phyloP scores from a whole-genome alignment of 2,329 filamentous ascomycete species.

The Colletotrichum sp. region DNA sequence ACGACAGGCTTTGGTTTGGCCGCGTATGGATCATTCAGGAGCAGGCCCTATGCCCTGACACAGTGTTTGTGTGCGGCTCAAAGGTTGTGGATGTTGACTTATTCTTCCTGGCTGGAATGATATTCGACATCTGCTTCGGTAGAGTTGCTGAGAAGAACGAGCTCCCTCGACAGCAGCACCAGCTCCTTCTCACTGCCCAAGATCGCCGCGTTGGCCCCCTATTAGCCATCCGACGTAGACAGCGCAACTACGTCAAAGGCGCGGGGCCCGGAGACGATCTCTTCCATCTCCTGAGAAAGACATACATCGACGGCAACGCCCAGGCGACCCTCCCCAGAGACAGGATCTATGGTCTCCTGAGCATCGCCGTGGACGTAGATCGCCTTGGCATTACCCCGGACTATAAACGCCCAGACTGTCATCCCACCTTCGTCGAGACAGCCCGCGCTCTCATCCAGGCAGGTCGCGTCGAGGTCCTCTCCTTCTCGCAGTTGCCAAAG shows the following conservation, averaged over 20 bases:
- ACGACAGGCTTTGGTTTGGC: slow-evolving; percentile 27
- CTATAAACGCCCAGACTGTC: background rate
- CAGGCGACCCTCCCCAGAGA: slow-evolving; percentile 24
- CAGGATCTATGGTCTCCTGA: slow-evolving; percentile 28
- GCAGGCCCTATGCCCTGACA: slow-evolving; percentile 27
- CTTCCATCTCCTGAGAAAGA: slow-evolving; percentile 22
- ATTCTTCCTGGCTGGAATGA: slow-evolving; percentile 23
- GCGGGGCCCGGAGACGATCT: slow-evolving; percentile 22
- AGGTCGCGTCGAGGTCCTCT: slow-evolving; percentile 5
- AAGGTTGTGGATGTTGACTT: slow-evolving; percentile 29
- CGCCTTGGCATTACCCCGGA: slow-evolving; percentile 1
- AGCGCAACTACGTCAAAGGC: slow-evolving; percentile 14
- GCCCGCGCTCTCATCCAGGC: slow-evolving; percentile 2
- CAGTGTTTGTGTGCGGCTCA: slow-evolving; percentile 31
- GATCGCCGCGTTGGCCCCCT: background rate
- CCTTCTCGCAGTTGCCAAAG: slow-evolving; percentile 12
- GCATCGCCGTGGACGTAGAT: slow-evolving; percentile 16
- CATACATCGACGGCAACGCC: slow-evolving; percentile 16
- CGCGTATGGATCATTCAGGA: slow-evolving; percentile 34
- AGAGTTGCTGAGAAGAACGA: background rate
- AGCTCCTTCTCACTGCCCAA: background rate
- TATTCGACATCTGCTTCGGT: slow-evolving; percentile 18
- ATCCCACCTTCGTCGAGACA: background rate
- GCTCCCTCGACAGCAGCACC: background rate
- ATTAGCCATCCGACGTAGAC: background rate